Evolutionary conservation across 2,329 filamentous ascomycete species (phyloP).

Genomic region (Pseudomassariella vexata): DNA sequence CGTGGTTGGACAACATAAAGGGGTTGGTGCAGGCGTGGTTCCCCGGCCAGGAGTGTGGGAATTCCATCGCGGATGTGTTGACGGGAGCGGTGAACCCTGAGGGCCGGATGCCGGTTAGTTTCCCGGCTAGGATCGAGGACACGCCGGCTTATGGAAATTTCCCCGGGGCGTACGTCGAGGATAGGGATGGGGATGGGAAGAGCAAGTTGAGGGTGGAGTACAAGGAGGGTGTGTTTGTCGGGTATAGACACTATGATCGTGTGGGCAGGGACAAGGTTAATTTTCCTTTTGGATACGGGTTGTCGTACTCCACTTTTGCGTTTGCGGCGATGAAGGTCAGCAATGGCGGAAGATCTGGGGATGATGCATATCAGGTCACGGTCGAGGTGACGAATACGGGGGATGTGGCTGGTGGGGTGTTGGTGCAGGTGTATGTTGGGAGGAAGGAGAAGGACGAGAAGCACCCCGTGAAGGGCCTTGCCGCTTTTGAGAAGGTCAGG

Average conservation of each 20-base stretch:
- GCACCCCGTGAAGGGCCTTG: constrained; percentile 23
- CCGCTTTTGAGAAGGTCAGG: constrained; percentile 23
- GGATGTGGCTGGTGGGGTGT: constrained; percentile 38
- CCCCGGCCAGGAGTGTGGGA: constrained; percentile 63
- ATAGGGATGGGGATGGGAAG: too few relatives aligned
- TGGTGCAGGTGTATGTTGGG: constrained; percentile 50
- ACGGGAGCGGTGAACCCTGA: constrained; percentile 60
- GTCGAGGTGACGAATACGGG: constrained; percentile 57
- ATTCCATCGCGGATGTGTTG: constrained; percentile 62
- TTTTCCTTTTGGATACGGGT: constrained; percentile 62
- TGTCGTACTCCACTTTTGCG: constrained; percentile 53
- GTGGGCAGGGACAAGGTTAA: constrained; percentile 46
- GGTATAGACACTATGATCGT: constrained; percentile 64
- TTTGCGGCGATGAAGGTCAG: constrained; percentile 35
- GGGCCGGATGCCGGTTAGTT: constrained; percentile 58
- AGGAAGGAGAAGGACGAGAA: constrained; percentile 6
- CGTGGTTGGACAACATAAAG: constrained; percentile 49
- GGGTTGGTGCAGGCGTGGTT: constrained; percentile 64
- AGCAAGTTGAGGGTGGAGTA: constrained; percentile 54
- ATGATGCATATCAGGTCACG: constrained; percentile 36
- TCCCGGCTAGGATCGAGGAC: constrained; percentile 54
- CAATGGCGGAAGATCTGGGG: constrained; percentile 27
- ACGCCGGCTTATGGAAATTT: constrained; percentile 63
- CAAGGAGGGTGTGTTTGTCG: constrained; percentile 65
- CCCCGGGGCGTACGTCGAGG: constrained; percentile 34